These are phyloP conservation scores for Nelumbo lutea DNA, from an alignment of 164 flowering plant species.

Conservation along the genomic window DNA sequence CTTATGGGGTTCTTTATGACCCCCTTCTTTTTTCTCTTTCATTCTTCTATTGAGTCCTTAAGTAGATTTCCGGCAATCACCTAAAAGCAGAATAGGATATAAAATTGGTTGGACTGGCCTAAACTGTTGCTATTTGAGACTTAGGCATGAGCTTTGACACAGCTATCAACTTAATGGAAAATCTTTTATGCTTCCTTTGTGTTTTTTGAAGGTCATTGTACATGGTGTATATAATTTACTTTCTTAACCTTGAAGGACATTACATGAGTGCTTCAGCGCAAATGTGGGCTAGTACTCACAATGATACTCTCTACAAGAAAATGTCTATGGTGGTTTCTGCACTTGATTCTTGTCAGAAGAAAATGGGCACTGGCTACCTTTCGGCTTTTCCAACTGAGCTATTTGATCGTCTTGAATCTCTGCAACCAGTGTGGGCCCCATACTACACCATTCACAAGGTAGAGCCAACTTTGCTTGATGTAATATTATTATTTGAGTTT, in stretches of 20 bases:
- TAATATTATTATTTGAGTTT: not conserved
- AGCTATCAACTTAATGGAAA: not conserved
- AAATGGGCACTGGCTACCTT: slow-evolving; percentile 78
- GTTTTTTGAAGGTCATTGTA: not conserved
- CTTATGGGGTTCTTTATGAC: too few relatives aligned
- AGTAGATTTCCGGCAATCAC: not conserved
- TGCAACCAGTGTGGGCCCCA: slow-evolving; percentile 91
- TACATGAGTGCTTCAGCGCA: slow-evolving; percentile 86
- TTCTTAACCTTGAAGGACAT: slow-evolving; percentile 54
- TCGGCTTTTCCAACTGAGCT: slow-evolving; percentile 86
- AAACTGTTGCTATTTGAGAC: slow-evolving; percentile 1
- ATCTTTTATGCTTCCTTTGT: not conserved
- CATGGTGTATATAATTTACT: not conserved
- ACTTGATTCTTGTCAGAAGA: slow-evolving; percentile 63
- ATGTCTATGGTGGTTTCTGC: slow-evolving; percentile 67
- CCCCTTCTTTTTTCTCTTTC: too few relatives aligned
- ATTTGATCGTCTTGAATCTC: slow-evolving; percentile 83
- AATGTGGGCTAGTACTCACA: slow-evolving; percentile 93
- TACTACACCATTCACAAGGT: slow-evolving; percentile 99
- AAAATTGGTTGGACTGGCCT: not conserved
- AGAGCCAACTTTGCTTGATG: not conserved
- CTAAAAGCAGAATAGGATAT: not conserved
- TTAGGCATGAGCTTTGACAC: not conserved
- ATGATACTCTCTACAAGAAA: slow-evolving; percentile 47
- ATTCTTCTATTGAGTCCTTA: too few relatives aligned